Evolutionary conservation across 148 eudicot genomes (phyloP).

Genomic region (Rhododendron kiyosumense): DNA sequence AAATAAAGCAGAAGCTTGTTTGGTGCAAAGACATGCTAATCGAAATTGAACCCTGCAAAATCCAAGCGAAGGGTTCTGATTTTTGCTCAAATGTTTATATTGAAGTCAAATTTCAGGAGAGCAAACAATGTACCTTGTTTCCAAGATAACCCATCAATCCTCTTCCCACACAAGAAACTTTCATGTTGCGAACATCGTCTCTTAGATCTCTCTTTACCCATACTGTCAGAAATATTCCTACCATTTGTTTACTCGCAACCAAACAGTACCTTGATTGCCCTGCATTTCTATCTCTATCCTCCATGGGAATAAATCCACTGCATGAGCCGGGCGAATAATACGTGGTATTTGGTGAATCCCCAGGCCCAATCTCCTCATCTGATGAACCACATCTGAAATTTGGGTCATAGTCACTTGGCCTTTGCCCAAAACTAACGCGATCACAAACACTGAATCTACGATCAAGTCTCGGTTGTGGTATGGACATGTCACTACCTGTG

Average conservation of each 20-base stretch:
- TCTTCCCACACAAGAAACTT: conserved; percentile 96
- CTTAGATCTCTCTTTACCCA: conserved; percentile 86
- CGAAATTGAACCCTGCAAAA: conserved; percentile 95
- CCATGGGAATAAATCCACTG: conserved; percentile 38
- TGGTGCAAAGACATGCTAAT: conserved; percentile 95
- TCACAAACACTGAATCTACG: conserved; percentile 89
- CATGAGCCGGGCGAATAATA: conserved; percentile 46
- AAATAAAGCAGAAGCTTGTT: conserved; percentile 95
- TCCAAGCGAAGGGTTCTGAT: conserved; percentile 8
- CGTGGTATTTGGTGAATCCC: conserved; percentile 38
- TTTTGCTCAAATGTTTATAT: background rate
- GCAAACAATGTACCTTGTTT: conserved; percentile 62
- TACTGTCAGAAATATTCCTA: conserved; percentile 82
- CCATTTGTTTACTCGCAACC: conserved; percentile 98
- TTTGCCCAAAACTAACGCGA: conserved; percentile 46
- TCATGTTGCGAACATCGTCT: conserved; percentile 72
- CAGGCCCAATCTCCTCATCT: conserved; percentile 62
- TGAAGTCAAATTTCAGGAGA: background rate
- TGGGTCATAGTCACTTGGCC: conserved; percentile 62
- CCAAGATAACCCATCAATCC: conserved; percentile 99
- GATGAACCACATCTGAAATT: conserved; percentile 57
- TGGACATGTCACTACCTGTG: conserved; percentile 37
- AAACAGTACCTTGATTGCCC: conserved; percentile 70
- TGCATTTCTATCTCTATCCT: conserved; percentile 45
- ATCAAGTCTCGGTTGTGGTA: conserved; percentile 50